Evolutionary conservation across 441 rosid species (phyloP).

Genomic region (Aleurites moluccanus): DNA sequence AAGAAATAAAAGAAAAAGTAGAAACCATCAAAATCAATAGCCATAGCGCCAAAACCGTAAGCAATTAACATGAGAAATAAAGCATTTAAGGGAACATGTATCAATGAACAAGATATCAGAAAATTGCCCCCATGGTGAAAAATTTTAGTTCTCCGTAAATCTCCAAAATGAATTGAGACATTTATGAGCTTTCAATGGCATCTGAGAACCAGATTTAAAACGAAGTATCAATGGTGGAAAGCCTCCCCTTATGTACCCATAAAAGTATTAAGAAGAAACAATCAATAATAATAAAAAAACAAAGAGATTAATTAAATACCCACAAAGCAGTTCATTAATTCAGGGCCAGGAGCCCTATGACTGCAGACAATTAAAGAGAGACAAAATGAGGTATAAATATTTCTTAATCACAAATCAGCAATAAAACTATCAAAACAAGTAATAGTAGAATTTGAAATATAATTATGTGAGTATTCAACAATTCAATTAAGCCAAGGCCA

Average conservation of each 20-base stretch:
- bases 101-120: conserved; percentile 11
- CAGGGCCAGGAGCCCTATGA: conserved; percentile 9
- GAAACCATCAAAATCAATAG: conserved; percentile 2
- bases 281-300: background rate
- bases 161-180: conserved; percentile 8
- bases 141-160: background rate
- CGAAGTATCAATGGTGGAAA: conserved; percentile 6
- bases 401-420: background rate
- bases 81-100: background rate
- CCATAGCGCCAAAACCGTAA: background rate
- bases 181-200: conserved; percentile 9
- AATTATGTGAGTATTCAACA: background rate
- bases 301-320: background rate
- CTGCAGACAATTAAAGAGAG: background rate
- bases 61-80: background rate
- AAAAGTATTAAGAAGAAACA: conserved; percentile 3
- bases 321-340: conserved; percentile 1
- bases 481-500: background rate
- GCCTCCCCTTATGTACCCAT: background rate
- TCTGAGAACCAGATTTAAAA: conserved; percentile 6
- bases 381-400: background rate
- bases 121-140: conserved; percentile 1
- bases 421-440: conserved; percentile 10
- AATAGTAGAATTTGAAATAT: background rate
- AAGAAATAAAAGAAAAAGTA: conserved; percentile 10